Evolutionary conservation across 1,284 basidiomycete genomes (phyloP), one percentile per base, ranked within the genome.

Genomic region (Gymnopus androsaceus): DNA sequence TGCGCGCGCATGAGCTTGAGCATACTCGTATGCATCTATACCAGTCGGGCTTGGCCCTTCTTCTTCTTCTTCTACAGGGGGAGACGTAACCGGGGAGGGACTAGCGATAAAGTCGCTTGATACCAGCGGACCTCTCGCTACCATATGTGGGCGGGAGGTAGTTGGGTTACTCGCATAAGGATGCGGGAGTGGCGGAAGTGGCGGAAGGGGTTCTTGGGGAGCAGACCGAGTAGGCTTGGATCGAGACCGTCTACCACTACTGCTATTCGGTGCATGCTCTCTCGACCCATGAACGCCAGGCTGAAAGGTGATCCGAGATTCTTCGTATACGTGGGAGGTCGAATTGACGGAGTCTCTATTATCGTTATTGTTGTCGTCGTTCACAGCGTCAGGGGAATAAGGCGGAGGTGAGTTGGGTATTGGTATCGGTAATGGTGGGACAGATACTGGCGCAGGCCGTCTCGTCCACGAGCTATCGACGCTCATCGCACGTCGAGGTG

Each of bases 291-390:
- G 25, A 19, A 50, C 48, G 27, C 36, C 36, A 28, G 19, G 14
- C n/a, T 38, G 48, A 25, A 50, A 50, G 4, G 48, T 38, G 23
- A 50, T 50, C 5, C 48, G 34, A 12, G 48, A 50, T 50, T 50
- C 48, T 1, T n/a, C 27, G 23, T 50, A 50, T 21, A 48, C 23
- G 19, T 8, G 19, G 1, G 19, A 28, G 34, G 48, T 17, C 8
- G 11, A n/a, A 28, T n/a, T 7, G 34, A n/a, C 8, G 34, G 4
- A 21, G 46, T 8, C 27, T 47, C 27, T 21, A 17, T 17, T 37
- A 17, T 37, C 2, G 36, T 37, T 37, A 15, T 17, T 38, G 4
- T 17, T 17, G 36, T 40, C 5, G 6, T 25, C 28, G 14, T 42
- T 21, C 21, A 42, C 12, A 25, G 41, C 6, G 11, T 25, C 4